These are phyloP conservation scores for Wallacemonas sp. DNA, from an alignment of 208 protist genomes.

Conservation along the genomic window DNA sequence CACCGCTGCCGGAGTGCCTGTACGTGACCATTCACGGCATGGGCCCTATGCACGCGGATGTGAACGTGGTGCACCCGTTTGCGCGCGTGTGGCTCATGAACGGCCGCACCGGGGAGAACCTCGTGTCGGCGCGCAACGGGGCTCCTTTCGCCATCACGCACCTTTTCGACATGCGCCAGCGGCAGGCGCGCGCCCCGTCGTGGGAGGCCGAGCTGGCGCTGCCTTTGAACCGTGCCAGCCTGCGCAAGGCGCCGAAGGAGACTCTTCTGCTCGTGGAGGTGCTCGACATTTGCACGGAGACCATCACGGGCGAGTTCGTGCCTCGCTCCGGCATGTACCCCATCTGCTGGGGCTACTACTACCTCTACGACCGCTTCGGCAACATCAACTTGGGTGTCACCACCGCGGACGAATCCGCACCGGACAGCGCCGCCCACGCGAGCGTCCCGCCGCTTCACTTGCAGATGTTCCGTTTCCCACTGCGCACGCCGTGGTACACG, in stretches of 20 bases:
- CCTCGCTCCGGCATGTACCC: constrained; percentile 54
- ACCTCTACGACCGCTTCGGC: constrained; percentile 60
- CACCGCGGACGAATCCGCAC: neutral
- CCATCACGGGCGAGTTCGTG: constrained; percentile 60
- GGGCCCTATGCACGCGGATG: constrained; percentile 71
- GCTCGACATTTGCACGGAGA: constrained; percentile 70
- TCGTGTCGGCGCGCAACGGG: constrained; percentile 26
- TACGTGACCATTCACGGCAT: constrained; percentile 65
- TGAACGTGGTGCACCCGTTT: constrained; percentile 73
- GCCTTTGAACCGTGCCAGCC: constrained; percentile 22
- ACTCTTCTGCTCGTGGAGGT: constrained; percentile 81
- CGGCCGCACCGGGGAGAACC: constrained; percentile 50
- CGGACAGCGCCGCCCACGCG: neutral
- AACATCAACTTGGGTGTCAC: constrained; percentile 18
- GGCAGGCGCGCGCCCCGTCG: constrained; percentile 54
- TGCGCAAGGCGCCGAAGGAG: constrained; percentile 21
- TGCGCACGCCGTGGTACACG: constrained; percentile 58
- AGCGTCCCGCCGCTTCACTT: constrained; percentile 31
- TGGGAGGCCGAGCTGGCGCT: constrained; percentile 75
- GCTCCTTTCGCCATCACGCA: constrained; percentile 65
- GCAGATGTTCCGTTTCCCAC: constrained; percentile 79
- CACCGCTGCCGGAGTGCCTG: constrained; percentile 22
- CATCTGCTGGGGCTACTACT: constrained; percentile 83
- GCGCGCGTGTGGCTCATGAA: constrained; percentile 84
- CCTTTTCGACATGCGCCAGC: constrained; percentile 74